phyloP scores from a whole-genome alignment of 169 alveolate species.

The Plasmodium falciparum region DNA sequence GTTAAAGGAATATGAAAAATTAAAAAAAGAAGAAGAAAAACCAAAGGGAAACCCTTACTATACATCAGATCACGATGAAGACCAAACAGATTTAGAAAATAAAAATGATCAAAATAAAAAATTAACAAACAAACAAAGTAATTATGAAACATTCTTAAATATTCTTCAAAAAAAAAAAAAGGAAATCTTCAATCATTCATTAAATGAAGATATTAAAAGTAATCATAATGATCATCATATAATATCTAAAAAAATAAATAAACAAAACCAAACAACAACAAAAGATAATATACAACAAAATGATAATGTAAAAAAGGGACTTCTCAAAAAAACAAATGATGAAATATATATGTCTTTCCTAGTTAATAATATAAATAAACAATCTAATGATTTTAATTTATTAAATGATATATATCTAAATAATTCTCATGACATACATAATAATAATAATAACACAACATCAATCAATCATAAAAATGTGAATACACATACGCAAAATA shows the following conservation, averaged over 20 bases:
- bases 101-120: background rate
- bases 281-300: background rate
- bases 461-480: background rate
- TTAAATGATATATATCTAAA: background rate
- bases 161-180: constrained; percentile 39
- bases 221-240: background rate
- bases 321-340: background rate
- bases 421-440: background rate
- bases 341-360: constrained; percentile 45
- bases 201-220: background rate
- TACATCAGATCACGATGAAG: constrained; percentile 1
- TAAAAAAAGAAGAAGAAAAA: constrained; percentile 19
- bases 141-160: constrained; percentile 42
- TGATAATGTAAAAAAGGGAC: background rate
- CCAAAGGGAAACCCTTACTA: background rate
- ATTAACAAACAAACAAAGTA: background rate
- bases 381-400: constrained; percentile 4
- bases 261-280: background rate
- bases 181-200: background rate
- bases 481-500: background rate
- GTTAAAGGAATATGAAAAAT: constrained; percentile 14
- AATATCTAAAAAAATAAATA: background rate
- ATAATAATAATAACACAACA: background rate
- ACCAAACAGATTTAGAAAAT: background rate
- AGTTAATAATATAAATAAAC: constrained; percentile 37